Conservation (phyloP, 331 rosid species). For the Erythrophleum ivorense region DNA sequence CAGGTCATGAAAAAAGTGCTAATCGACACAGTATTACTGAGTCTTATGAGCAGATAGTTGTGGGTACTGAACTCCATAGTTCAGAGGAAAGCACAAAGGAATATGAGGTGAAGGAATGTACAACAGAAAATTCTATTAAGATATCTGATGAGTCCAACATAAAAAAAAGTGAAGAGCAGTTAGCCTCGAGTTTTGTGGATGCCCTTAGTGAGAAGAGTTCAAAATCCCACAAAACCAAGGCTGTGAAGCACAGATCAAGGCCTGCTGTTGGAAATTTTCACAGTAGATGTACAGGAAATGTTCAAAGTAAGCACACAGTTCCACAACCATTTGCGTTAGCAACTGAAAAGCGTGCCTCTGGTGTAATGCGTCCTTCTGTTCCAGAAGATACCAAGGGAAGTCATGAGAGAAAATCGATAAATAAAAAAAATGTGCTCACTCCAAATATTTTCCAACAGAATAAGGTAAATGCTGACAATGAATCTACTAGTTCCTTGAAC, state of each 20-base stretch:
- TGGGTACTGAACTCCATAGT: conserved; percentile 59
- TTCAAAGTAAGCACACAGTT: conserved; percentile 71
- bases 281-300: conserved; percentile 55
- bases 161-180: conserved; percentile 52
- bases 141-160: conserved; percentile 41
- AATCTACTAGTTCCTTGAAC: conserved; percentile 26
- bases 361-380: conserved; percentile 56
- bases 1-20: conserved; percentile 54
- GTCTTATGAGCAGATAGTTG: conserved; percentile 67
- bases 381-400: conserved; percentile 44
- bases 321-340: conserved; percentile 96
- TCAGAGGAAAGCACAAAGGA: conserved; percentile 85
- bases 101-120: conserved; percentile 96
- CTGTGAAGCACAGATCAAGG: conserved; percentile 56
- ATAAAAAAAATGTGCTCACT: conserved; percentile 50
- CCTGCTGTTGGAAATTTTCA: conserved; percentile 57
- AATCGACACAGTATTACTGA: conserved; percentile 55
- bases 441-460: conserved; percentile 61
- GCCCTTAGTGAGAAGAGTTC: conserved; percentile 47
- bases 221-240: conserved; percentile 53
- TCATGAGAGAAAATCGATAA: conserved; percentile 49
- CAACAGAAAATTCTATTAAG: conserved; percentile 72
- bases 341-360: conserved; percentile 90
- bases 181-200: conserved; percentile 49
- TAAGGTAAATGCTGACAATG: conserved; percentile 61